Percentiles rank a stretch among this genome's conserved stretches.
These are phyloP conservation scores for Fusarium zealandicum DNA, from an alignment of 2,329 filamentous ascomycete genomes.

Conservation along the genomic window DNA sequence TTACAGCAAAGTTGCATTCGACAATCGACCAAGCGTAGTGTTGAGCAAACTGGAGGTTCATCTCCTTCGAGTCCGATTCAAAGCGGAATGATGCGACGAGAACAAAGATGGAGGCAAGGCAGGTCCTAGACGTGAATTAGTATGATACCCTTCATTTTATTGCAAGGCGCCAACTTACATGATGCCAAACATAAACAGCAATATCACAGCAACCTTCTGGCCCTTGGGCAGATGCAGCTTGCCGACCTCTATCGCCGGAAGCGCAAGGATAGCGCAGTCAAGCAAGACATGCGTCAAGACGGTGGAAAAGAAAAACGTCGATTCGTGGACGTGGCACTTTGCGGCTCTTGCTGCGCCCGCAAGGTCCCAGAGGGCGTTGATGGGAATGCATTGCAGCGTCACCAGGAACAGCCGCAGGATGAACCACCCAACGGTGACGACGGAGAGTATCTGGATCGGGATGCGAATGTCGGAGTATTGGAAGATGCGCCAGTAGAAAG, in stretches of 20 bases:
- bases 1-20: conserved; percentile 42
- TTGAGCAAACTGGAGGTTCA: conserved; percentile 37
- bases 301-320: conserved; percentile 45
- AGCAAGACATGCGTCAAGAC: conserved; percentile 44
- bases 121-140: conserved; percentile 18
- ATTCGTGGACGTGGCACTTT: conserved; percentile 43
- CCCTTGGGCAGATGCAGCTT: conserved; percentile 41
- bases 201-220: conserved; percentile 42
- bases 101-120: conserved; percentile 40
- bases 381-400: conserved; percentile 45
- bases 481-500: conserved; percentile 44
- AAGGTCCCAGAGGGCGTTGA: conserved; percentile 45
- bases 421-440: conserved; percentile 38
- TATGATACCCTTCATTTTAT: neutral
- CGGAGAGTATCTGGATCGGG: conserved; percentile 41
- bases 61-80: conserved; percentile 32
- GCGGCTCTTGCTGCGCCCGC: conserved; percentile 30
- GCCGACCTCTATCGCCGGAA: conserved; percentile 44
- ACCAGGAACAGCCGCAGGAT: conserved; percentile 43
- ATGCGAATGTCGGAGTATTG: conserved; percentile 39
- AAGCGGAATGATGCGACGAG: conserved; percentile 37
- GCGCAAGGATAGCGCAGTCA: conserved; percentile 43
- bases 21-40: conserved; percentile 42
- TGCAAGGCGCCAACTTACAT: conserved; percentile 29
- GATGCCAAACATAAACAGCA: conserved; percentile 42